Evolutionary conservation across 2,329 filamentous ascomycete genomes (phyloP).

Genomic region (Aspergillus oerlinghausenensis): DNA sequence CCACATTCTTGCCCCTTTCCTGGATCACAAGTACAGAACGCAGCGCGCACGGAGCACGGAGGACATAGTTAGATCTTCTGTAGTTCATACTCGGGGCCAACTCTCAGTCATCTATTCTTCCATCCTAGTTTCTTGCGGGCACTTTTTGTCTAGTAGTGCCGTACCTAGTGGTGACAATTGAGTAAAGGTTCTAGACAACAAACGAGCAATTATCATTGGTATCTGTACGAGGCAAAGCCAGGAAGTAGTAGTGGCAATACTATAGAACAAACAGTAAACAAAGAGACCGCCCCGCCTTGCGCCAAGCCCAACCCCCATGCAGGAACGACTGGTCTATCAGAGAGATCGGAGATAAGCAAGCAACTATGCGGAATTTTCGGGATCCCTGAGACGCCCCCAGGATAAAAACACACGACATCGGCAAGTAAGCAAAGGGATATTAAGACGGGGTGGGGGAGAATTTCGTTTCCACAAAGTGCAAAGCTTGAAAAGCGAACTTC

Average conservation of each 20-base stretch:
- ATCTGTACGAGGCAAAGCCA: not conserved
- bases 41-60: not conserved
- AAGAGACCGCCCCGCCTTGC: not conserved
- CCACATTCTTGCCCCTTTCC: not conserved
- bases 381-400: not conserved
- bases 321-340: slow-evolving; percentile 1
- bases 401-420: too few species aligned
- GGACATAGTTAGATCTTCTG: not conserved
- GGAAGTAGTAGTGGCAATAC: not conserved
- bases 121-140: not conserved
- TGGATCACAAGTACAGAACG: not conserved
- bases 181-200: not conserved
- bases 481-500: not conserved
- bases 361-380: not conserved
- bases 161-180: not conserved
- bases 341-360: not conserved
- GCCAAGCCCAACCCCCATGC: not conserved
- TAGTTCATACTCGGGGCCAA: not conserved
- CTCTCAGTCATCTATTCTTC: not conserved
- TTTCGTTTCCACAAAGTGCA: not conserved
- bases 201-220: not conserved
- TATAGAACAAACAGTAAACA: not conserved
- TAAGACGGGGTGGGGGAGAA: not conserved
- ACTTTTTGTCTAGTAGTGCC: not conserved
- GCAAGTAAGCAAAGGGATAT: not conserved